Conservation (phyloP, 257 asterid genomes). For the Osmanthus fragrans region DNA sequence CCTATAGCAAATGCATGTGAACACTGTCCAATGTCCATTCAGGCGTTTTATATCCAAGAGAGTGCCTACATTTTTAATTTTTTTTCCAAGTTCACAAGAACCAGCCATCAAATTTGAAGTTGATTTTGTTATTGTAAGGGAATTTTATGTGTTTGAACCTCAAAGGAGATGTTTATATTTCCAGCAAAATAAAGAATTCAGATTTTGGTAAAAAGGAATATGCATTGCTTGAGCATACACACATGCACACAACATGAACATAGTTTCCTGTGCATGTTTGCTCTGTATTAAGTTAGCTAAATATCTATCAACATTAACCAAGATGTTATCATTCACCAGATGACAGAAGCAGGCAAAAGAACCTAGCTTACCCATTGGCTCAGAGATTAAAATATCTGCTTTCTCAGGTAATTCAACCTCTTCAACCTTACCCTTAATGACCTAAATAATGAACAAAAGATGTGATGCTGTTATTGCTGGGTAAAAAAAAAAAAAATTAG, state of each 20-base stretch:
- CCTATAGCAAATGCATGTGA: neutral
- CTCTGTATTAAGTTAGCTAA: slow-evolving; percentile 15
- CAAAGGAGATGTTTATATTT: neutral
- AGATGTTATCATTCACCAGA: slow-evolving; percentile 3
- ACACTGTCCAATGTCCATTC: neutral
- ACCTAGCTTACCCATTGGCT: slow-evolving; percentile 87
- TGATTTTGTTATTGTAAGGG: neutral
- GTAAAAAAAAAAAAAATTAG: neutral
- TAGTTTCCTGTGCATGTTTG: neutral
- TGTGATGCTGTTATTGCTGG: neutral
- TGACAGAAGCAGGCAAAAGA: slow-evolving; percentile 12
- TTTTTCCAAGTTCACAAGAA: neutral
- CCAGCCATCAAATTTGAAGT: neutral
- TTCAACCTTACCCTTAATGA: slow-evolving; percentile 93
- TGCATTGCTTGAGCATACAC: neutral
- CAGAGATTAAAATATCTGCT: slow-evolving; percentile 96
- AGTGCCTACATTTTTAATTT: neutral
- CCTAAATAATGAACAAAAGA: slow-evolving; percentile 48
- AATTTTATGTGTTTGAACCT: neutral
- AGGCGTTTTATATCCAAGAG: neutral
- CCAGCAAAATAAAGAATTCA: neutral
- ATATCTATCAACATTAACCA: slow-evolving; percentile 16
- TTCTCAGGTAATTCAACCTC: slow-evolving; percentile 91
- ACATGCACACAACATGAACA: neutral
- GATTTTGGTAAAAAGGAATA: neutral